A percentile compares a stretch with the other conserved stretches of the same genome.
Conservation (phyloP, 345 rosid genomes). For the Pistacia integerrima region DNA sequence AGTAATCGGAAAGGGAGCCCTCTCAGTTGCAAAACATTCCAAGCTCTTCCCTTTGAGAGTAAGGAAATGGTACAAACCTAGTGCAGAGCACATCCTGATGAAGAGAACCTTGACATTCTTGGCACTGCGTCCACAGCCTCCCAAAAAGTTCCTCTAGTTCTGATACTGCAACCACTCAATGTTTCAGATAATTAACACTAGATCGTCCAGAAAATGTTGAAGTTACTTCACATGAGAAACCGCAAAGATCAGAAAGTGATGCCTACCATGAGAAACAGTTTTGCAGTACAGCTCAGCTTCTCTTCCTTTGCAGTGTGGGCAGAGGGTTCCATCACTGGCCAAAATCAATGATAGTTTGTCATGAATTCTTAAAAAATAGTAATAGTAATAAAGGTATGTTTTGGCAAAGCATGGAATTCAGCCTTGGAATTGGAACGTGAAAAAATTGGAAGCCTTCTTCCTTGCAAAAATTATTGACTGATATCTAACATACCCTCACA, state of each 20-base stretch:
- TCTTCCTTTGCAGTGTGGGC: conserved; percentile 90
- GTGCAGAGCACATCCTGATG: conserved; percentile 99
- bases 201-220: neutral
- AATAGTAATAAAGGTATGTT: neutral
- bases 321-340: conserved; percentile 64
- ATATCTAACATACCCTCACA: neutral
- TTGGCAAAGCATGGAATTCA: neutral
- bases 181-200: neutral
- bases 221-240: conserved; percentile 4
- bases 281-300: conserved; percentile 91
- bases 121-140: conserved; percentile 94
- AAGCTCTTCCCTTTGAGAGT: neutral
- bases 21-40: neutral
- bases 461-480: neutral
- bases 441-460: neutral
- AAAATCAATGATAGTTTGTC: conserved; percentile 13
- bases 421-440: neutral
- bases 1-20: neutral
- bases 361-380: conserved; percentile 9
- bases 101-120: conserved; percentile 98
- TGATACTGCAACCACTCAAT: conserved; percentile 56
- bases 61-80: conserved; percentile 47
- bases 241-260: conserved; percentile 9
- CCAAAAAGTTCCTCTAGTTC: conserved; percentile 86
- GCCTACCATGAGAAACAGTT: conserved; percentile 82